These are phyloP conservation scores for Ascochyta koolunga DNA, from an alignment of 2,329 filamentous ascomycete genomes.

Conservation along the genomic window DNA sequence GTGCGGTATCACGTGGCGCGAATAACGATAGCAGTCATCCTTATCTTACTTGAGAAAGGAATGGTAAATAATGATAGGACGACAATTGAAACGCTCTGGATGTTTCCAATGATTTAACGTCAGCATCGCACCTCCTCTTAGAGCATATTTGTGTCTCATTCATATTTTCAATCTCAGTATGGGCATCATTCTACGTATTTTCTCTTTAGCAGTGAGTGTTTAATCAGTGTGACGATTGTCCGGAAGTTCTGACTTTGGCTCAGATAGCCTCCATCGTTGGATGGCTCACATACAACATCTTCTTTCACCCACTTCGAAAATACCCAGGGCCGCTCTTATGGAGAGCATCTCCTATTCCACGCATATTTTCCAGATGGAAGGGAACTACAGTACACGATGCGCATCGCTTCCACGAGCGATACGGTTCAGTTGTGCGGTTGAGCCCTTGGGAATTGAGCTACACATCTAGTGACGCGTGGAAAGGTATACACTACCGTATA, in stretches of 20 bases:
- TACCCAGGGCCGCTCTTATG: not conserved
- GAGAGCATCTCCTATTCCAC: not conserved
- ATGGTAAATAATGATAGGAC: not conserved
- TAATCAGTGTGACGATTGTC: not conserved
- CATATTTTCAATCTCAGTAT: not conserved
- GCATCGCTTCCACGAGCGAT: slow-evolving; percentile 13
- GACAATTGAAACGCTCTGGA: not conserved
- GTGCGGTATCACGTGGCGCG: not conserved
- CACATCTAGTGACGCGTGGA: slow-evolving; percentile 12
- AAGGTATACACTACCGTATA: slow-evolving; percentile 3
- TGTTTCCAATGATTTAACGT: not conserved
- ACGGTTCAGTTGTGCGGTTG: slow-evolving; percentile 18
- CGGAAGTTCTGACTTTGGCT: not conserved
- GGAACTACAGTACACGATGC: not conserved
- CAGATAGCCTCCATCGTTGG: not conserved
- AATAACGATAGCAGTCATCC: not conserved
- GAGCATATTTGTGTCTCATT: not conserved
- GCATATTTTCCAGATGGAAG: not conserved
- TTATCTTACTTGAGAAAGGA: not conserved
- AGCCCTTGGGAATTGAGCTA: slow-evolving; percentile 15
- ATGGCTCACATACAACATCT: not conserved
- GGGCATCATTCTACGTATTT: not conserved
- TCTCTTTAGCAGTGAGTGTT: not conserved
- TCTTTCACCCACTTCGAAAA: not conserved
- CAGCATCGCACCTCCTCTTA: not conserved